These are phyloP conservation scores for Candida endomychidarum DNA, from an alignment of 805 yeast genomes.

Conservation along the genomic window DNA sequence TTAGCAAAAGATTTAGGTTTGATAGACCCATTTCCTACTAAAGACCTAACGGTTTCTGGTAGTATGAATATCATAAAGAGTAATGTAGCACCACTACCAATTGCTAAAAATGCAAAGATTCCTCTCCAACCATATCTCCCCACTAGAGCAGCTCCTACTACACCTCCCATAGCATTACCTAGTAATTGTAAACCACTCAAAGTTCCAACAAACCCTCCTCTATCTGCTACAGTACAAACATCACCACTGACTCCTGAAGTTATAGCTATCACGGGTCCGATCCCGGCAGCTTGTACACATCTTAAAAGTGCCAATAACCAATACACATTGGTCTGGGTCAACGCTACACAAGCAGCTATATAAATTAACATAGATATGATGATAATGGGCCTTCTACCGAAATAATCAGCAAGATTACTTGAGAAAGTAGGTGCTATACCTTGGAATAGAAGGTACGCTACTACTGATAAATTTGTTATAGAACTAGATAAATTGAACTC, in stretches of 20 bases:
- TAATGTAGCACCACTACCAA: constrained; percentile 53
- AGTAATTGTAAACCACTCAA: constrained; percentile 62
- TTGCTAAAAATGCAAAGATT: constrained; percentile 72
- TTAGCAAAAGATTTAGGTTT: constrained; percentile 46
- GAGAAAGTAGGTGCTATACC: constrained; percentile 73
- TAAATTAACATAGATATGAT: constrained; percentile 55
- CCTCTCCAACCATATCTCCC: constrained; percentile 59
- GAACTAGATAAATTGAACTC: constrained; percentile 58
- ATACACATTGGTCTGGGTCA: constrained; percentile 58
- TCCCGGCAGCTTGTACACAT: constrained; percentile 75
- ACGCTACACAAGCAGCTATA: constrained; percentile 61
- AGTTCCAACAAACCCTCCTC: constrained; percentile 72
- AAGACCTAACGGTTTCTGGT: constrained; percentile 73
- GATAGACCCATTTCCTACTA: constrained; percentile 76
- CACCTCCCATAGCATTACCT: constrained; percentile 79
- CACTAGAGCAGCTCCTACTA: constrained; percentile 54
- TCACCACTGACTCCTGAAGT: constrained; percentile 75
- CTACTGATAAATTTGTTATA: constrained; percentile 67
- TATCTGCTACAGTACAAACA: constrained; percentile 57
- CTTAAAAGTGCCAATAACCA: constrained; percentile 65
- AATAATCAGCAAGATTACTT: constrained; percentile 65
- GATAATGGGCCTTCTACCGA: constrained; percentile 73
- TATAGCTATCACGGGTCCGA: constrained; percentile 73
- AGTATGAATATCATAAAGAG: constrained; percentile 30
- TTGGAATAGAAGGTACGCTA: constrained; percentile 73